Percentiles rank a stretch among this genome's conserved stretches.
These are phyloP conservation scores for Simplicillium sp. DNA, from an alignment of 2,329 filamentous ascomycete species.

Conservation along the genomic window DNA sequence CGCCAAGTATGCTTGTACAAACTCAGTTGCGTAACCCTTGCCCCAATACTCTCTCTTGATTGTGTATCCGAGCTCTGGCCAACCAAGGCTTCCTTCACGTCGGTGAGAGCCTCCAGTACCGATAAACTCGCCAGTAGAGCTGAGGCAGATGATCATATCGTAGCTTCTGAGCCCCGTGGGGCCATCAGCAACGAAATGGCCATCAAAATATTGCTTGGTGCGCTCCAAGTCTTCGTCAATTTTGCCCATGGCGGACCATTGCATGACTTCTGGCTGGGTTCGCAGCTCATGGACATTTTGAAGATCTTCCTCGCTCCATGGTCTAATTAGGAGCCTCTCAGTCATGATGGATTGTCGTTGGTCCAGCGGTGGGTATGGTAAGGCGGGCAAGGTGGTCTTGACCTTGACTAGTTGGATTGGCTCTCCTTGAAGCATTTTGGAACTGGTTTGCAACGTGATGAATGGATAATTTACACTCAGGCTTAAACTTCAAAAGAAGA, in stretches of 20 bases:
- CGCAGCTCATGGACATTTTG: slow-evolving; percentile 37
- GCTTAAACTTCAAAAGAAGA: too few species aligned
- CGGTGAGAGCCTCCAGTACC: slow-evolving; percentile 30
- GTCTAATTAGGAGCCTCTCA: slow-evolving; percentile 38
- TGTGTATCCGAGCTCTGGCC: slow-evolving; percentile 47
- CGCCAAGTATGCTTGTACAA: slow-evolving; percentile 29
- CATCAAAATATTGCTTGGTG: slow-evolving; percentile 24
- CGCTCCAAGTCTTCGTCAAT: slow-evolving; percentile 26
- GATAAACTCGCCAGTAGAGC: slow-evolving; percentile 30
- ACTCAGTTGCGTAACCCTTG: slow-evolving; percentile 40
- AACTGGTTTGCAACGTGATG: too few species aligned
- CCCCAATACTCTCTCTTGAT: slow-evolving; percentile 37
- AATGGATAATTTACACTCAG: too few species aligned
- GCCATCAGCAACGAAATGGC: slow-evolving; percentile 33
- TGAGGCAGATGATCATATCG: slow-evolving; percentile 37
- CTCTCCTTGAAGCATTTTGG: too few species aligned
- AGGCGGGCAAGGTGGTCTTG: slow-evolving; percentile 30
- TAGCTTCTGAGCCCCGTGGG: slow-evolving; percentile 26
- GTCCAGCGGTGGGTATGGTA: slow-evolving; percentile 21
- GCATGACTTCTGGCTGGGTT: slow-evolving; percentile 46
- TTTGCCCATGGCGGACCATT: slow-evolving; percentile 29
- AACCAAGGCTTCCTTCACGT: slow-evolving; percentile 22
- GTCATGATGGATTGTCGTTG: slow-evolving; percentile 28
- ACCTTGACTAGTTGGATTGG: slow-evolving; percentile 17
- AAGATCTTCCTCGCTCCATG: slow-evolving; percentile 34